Evolutionary conservation across 257 asterid species (phyloP).

Genomic region (Eucommia ulmoides): DNA sequence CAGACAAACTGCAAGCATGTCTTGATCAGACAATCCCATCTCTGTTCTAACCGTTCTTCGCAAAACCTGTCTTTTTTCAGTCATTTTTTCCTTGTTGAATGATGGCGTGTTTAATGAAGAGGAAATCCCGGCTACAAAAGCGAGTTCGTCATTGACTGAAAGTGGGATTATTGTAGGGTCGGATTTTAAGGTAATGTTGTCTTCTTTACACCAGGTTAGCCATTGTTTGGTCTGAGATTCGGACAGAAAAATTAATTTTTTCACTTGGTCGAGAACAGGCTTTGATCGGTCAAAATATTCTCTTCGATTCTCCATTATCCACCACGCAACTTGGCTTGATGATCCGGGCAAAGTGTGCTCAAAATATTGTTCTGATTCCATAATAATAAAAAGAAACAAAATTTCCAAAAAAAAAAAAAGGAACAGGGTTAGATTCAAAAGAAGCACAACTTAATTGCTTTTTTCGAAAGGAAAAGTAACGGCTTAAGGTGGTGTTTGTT

Average conservation of each 20-base stretch:
- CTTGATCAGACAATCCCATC: constrained; percentile 76
- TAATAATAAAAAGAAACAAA: too few relatives aligned
- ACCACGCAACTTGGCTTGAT: constrained; percentile 85
- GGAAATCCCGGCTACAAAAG: constrained; percentile 78
- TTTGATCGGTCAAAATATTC: constrained; percentile 85
- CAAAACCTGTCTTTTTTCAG: constrained; percentile 47
- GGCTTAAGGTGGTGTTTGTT: too few relatives aligned
- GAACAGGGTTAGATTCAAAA: too few relatives aligned
- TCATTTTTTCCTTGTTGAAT: constrained; percentile 62
- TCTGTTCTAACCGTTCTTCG: constrained; percentile 65
- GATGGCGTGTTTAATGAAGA: constrained; percentile 71
- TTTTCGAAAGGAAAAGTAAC: too few relatives aligned
- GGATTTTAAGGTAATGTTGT: constrained; percentile 60
- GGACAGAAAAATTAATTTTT: constrained; percentile 76
- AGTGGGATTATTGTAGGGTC: constrained; percentile 71
- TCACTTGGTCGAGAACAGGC: constrained; percentile 66
- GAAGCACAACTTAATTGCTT: too few relatives aligned
- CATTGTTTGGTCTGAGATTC: constrained; percentile 76
- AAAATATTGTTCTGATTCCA: constrained; percentile 63
- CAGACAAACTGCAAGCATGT: constrained; percentile 62
- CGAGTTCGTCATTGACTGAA: constrained; percentile 89
- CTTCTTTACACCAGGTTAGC: constrained; percentile 91
- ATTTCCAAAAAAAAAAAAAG: too few relatives aligned
- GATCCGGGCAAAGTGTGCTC: constrained; percentile 84
- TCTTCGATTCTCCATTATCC: constrained; percentile 97